Evolutionary conservation across 768 basidiomycete genomes (phyloP), one percentile per base, ranked within the genome.

Genomic region (Leccinum longicurvipes): DNA sequence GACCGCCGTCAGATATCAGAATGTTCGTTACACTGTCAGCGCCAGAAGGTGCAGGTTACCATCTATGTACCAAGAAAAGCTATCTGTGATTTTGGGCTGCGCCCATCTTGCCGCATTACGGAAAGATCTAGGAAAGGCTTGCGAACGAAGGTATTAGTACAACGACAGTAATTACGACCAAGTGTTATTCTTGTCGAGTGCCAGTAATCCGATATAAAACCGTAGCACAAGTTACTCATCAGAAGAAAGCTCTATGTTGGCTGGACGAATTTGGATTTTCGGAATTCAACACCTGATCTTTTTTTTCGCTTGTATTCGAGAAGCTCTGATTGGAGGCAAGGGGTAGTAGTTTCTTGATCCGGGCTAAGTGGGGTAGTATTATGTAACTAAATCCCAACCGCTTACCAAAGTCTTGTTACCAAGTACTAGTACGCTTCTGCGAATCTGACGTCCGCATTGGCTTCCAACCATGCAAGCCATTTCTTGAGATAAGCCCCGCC

Each of bases 401-500:
- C 39, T 39, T 36, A 36, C 17, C 14, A 36, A 9, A 36, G 17
- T 39, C 39, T 39, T 12, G n/a, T 1, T 7, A 1, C 7, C 10
- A 29, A 12, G 17, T 19, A 5, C 15, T 45, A 14, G 21, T 52
- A 64, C 17, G 81, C 64, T 4, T 87, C 93, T 1, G 88, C 90
- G 72, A 86, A 97, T 61, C 90, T 82, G 17, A 98, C 87, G 67
- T 98, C 95, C 21, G 93, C 94, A 63, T 96, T 84, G 8, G 77
- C 77, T 61, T 98, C 96, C 12, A 98, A 73, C 92, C 93, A 98
- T 3, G 77, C 74, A 62, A 97, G 81, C 97, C 97, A 99, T 57
- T 82, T 82, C 69, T 90, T 92, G 34, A 99, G 72, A 72, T 90
- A 98, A 39, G 76, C 66, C 23, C 91, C 84, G 6, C 96, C 96